Conservation (phyloP, 495 filamentous ascomycete genomes). For the Ascodesmis nigricans region DNA sequence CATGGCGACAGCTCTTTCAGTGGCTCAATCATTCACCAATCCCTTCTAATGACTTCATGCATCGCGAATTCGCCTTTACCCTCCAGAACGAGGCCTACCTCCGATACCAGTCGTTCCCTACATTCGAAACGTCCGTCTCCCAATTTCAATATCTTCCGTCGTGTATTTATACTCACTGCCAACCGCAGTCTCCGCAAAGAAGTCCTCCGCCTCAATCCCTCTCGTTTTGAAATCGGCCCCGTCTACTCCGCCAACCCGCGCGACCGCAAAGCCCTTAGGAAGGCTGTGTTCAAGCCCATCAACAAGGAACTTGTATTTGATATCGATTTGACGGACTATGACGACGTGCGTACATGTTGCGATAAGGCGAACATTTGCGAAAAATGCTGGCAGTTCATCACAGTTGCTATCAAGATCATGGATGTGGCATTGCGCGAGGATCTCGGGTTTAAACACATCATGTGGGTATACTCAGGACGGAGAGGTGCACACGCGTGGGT, state of each 20-base stretch:
- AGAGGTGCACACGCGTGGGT: slow-evolving; percentile 97
- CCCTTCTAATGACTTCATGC: slow-evolving; percentile 67
- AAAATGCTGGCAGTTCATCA: slow-evolving; percentile 92
- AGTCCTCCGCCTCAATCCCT: slow-evolving; percentile 61
- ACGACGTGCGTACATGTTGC: slow-evolving; percentile 89
- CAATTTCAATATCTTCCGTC: not conserved
- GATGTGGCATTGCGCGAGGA: slow-evolving; percentile 72
- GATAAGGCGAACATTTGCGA: slow-evolving; percentile 76
- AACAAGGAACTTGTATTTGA: slow-evolving; percentile 92
- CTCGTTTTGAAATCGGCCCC: slow-evolving; percentile 92
- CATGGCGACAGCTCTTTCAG: slow-evolving; percentile 85
- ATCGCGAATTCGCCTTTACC: slow-evolving; percentile 89
- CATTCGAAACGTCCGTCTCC: slow-evolving; percentile 53
- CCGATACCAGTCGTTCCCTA: slow-evolving; percentile 76
- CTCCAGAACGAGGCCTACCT: slow-evolving; percentile 73
- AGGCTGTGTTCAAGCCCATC: slow-evolving; percentile 51
- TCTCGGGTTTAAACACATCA: slow-evolving; percentile 85
- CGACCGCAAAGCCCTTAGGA: slow-evolving; percentile 71
- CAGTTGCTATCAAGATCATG: slow-evolving; percentile 87
- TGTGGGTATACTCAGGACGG: slow-evolving; percentile 96
- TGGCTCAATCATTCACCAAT: slow-evolving; percentile 89
- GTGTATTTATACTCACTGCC: not conserved
- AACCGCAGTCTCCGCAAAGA: slow-evolving; percentile 60
- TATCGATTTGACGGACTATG: slow-evolving; percentile 98
- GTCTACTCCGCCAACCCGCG: slow-evolving; percentile 84